phyloP scores from a whole-genome alignment of 176 grass and related monocot species.

The Carex littledalei region DNA sequence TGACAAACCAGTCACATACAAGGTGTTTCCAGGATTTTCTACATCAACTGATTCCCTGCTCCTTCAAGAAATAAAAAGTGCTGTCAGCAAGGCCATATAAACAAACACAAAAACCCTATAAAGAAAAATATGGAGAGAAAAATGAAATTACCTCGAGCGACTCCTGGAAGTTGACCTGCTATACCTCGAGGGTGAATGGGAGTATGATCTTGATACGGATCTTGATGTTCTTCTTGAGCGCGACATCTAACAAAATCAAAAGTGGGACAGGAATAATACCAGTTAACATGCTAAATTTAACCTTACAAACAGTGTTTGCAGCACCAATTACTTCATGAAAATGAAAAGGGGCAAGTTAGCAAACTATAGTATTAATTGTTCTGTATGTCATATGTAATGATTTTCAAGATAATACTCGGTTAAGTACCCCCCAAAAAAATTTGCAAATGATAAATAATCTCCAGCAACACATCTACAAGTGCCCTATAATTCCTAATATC shows the following conservation, averaged over 20 bases:
- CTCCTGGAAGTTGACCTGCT: constrained; percentile 9
- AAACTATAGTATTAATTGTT: not conserved
- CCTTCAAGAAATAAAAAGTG: constrained; percentile 2
- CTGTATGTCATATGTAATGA: not conserved
- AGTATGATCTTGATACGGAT: not conserved
- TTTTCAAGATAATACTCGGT: not conserved
- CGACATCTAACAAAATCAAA: not conserved
- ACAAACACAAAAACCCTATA: not conserved
- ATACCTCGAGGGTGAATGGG: constrained; percentile 4
- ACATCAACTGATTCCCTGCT: constrained; percentile 4
- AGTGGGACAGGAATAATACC: not conserved
- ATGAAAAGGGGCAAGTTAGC: not conserved
- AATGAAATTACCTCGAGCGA: not conserved
- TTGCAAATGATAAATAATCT: too few relatives aligned
- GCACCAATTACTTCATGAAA: not conserved
- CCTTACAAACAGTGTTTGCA: not conserved
- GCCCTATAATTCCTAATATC: not conserved
- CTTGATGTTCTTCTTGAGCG: not conserved
- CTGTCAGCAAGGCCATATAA: not conserved
- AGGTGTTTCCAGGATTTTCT: constrained; percentile 40
- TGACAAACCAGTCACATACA: constrained; percentile 39
- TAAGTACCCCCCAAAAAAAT: not conserved
- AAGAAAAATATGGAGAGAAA: not conserved
- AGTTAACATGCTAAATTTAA: not conserved
- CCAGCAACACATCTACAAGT: not conserved